Evolutionary conservation across 2,329 filamentous ascomycete species (phyloP).

Genomic region (Graphilbum ipis-grandicollis): DNA sequence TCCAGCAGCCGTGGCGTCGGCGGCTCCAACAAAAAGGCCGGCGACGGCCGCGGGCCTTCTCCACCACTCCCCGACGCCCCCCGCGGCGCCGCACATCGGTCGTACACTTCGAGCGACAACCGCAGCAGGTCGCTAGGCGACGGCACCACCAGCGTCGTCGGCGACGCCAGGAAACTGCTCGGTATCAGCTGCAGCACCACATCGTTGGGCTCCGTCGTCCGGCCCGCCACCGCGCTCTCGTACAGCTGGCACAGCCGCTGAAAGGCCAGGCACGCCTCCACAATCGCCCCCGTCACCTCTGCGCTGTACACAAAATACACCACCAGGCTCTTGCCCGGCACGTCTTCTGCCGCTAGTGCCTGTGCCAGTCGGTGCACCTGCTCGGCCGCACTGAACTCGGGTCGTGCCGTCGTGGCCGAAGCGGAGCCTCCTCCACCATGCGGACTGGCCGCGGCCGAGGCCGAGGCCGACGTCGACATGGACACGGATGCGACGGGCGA

Average conservation of each 20-base stretch:
- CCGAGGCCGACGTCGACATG: background rate
- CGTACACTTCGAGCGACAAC: slow-evolving; percentile 60
- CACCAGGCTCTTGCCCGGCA: slow-evolving; percentile 44
- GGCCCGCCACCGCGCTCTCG: slow-evolving; percentile 18
- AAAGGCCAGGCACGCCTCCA: slow-evolving; percentile 58
- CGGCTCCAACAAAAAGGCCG: slow-evolving; percentile 57
- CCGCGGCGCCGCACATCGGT: slow-evolving; percentile 46
- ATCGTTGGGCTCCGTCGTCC: slow-evolving; percentile 33
- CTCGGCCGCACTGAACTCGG: slow-evolving; percentile 27
- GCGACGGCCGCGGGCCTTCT: slow-evolving; percentile 44
- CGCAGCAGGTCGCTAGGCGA: slow-evolving; percentile 39
- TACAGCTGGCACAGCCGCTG: slow-evolving; percentile 54
- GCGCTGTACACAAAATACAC: slow-evolving; percentile 63
- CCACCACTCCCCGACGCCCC: too few relatives aligned
- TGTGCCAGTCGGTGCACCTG: slow-evolving; percentile 30
- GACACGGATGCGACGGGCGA: slow-evolving; percentile 9
- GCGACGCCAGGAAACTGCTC: slow-evolving; percentile 46
- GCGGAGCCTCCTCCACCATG: too few relatives aligned
- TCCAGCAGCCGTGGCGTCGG: slow-evolving; percentile 53
- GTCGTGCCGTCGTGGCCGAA: slow-evolving; percentile 15
- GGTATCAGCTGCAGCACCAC: slow-evolving; percentile 66
- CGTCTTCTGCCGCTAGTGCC: slow-evolving; percentile 23
- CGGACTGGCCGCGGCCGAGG: background rate
- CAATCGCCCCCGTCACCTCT: slow-evolving; percentile 39
- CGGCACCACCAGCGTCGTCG: slow-evolving; percentile 44